phyloP scores from a whole-genome alignment of 108 stramenopile genomes.

The Licmophora abbreviata region DNA sequence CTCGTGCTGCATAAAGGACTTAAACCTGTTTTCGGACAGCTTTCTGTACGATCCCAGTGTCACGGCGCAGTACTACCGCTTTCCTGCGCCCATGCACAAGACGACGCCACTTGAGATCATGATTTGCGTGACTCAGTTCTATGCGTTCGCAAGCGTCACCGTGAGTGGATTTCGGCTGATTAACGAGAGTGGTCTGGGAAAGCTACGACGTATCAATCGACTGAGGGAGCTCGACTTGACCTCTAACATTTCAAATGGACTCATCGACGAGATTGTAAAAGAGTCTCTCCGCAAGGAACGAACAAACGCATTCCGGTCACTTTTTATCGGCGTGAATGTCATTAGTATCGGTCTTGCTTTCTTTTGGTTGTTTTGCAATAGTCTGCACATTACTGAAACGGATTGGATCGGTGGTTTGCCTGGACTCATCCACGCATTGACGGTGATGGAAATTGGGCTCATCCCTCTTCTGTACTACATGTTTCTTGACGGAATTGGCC shows the following conservation, averaged over 20 bases:
- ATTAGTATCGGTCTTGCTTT: conserved; percentile 63
- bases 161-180: conserved; percentile 44
- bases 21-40: conserved; percentile 33
- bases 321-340: conserved; percentile 51
- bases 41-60: conserved; percentile 55
- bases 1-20: conserved; percentile 77
- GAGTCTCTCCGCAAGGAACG: conserved; percentile 53
- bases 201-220: neutral
- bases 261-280: conserved; percentile 18
- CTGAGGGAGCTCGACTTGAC: conserved; percentile 2
- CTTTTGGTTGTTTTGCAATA: conserved; percentile 79
- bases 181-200: conserved; percentile 17
- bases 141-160: conserved; percentile 47
- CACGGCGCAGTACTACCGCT: conserved; percentile 35
- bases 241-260: conserved; percentile 7
- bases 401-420: conserved; percentile 72
- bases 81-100: conserved; percentile 55
- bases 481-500: conserved; percentile 42
- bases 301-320: conserved; percentile 34
- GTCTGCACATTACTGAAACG: conserved; percentile 68
- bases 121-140: conserved; percentile 70
- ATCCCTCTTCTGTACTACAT: conserved; percentile 70
- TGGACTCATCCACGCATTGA: conserved; percentile 75
- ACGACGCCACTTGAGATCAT: conserved; percentile 79
- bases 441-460: conserved; percentile 66